Conservation (phyloP, 1,284 basidiomycete species). For the Dichomitus squalens region DNA sequence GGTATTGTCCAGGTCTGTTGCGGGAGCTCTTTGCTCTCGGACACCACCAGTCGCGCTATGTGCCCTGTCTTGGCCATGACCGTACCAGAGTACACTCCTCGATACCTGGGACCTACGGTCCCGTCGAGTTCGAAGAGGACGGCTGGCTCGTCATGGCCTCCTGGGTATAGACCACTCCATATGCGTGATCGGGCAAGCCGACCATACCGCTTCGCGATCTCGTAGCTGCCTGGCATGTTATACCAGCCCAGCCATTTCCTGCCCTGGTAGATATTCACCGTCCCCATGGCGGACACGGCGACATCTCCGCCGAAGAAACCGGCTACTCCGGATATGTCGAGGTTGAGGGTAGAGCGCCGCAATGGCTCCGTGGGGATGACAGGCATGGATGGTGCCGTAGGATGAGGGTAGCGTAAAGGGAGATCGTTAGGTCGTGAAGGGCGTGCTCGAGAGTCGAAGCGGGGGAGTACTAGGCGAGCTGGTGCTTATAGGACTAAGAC, state of each 20-base stretch:
- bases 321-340: slow-evolving; percentile 17
- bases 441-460: neutral
- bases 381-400: neutral
- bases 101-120: slow-evolving; percentile 15
- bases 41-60: slow-evolving; percentile 13
- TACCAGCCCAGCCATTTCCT: slow-evolving; percentile 16
- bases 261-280: slow-evolving; percentile 11
- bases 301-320: slow-evolving; percentile 18
- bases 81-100: slow-evolving; percentile 19
- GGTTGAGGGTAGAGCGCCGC: slow-evolving; percentile 1
- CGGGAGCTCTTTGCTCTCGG: slow-evolving; percentile 9
- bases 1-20: neutral
- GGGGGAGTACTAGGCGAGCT: neutral
- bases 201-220: slow-evolving; percentile 18
- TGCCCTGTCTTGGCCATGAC: slow-evolving; percentile 20
- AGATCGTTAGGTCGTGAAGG: neutral
- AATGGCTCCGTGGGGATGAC: slow-evolving; percentile 4
- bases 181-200: slow-evolving; percentile 2
- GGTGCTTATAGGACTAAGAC: too few relatives aligned
- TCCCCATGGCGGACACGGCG: slow-evolving; percentile 16
- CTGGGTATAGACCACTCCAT: slow-evolving; percentile 18
- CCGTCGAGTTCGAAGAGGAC: slow-evolving; percentile 23
- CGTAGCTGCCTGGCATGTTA: slow-evolving; percentile 14
- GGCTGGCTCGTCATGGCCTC: slow-evolving; percentile 19
- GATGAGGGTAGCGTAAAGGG: neutral